Evolutionary conservation across 768 basidiomycete species (phyloP).

Genomic region (Lentinula raphanica): DNA sequence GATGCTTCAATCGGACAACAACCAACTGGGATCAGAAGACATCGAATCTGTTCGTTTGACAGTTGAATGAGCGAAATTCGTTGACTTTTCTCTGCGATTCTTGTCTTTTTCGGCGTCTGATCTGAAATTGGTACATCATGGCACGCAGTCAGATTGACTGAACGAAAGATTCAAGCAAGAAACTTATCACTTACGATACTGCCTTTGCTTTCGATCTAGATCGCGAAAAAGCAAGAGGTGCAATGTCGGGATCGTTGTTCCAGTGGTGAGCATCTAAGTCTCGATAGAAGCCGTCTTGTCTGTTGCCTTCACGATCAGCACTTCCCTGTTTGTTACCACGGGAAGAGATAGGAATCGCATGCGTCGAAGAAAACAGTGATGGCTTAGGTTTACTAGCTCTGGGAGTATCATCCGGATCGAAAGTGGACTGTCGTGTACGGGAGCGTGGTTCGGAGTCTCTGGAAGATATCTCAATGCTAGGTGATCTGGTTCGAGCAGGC

Average conservation of each 20-base stretch:
- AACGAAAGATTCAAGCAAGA: neutral
- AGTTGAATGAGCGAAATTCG: neutral
- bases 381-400: conserved; percentile 4
- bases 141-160: too few relatives aligned
- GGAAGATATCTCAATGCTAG: neutral
- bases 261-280: neutral
- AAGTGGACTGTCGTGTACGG: neutral
- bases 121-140: neutral
- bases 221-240: neutral
- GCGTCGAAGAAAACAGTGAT: neutral
- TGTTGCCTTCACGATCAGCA: too few relatives aligned
- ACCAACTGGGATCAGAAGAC: neutral
- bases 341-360: too few relatives aligned
- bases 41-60: neutral
- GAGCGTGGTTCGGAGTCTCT: neutral
- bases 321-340: too few relatives aligned
- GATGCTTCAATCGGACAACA: neutral
- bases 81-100: neutral
- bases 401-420: conserved; percentile 8
- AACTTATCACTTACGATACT: neutral
- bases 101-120: neutral
- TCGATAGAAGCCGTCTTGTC: too few relatives aligned
- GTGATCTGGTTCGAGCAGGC: neutral
- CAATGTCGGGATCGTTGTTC: neutral
- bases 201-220: neutral